Conservation (phyloP, 176 grass and related monocot species). For the Alloteropsis semialata region DNA sequence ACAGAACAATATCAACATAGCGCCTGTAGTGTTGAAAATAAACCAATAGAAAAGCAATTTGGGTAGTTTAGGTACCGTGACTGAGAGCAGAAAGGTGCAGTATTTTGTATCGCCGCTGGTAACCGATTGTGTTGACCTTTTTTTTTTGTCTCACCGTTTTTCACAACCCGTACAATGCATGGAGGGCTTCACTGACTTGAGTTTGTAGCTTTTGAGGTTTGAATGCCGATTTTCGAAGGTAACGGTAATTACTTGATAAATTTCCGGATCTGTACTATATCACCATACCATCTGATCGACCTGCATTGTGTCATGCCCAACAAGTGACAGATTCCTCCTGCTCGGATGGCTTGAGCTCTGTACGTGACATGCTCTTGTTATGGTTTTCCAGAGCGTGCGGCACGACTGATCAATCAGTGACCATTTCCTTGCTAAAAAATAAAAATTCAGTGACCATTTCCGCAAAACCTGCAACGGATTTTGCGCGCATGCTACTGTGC, state of each 20-base stretch:
- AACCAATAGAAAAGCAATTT: constrained; percentile 23
- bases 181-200: neutral
- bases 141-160: neutral
- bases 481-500: neutral
- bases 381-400: neutral
- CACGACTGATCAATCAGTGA: neutral
- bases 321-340: neutral
- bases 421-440: too few relatives aligned
- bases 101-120: neutral
- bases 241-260: neutral
- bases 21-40: constrained; percentile 30
- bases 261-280: too few relatives aligned
- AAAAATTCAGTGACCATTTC: neutral
- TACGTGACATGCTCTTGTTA: neutral
- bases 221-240: neutral
- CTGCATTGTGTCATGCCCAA: too few relatives aligned
- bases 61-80: neutral
- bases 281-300: too few relatives aligned
- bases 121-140: neutral
- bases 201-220: neutral
- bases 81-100: neutral
- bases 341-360: neutral
- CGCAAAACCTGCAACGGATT: neutral
- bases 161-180: neutral
- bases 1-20: constrained; percentile 24